Percentiles rank a stretch among this genome's conserved stretches.
These are phyloP conservation scores for Eucalyptus guilfoylei DNA, from an alignment of 345 rosid genomes.

Conservation along the genomic window DNA sequence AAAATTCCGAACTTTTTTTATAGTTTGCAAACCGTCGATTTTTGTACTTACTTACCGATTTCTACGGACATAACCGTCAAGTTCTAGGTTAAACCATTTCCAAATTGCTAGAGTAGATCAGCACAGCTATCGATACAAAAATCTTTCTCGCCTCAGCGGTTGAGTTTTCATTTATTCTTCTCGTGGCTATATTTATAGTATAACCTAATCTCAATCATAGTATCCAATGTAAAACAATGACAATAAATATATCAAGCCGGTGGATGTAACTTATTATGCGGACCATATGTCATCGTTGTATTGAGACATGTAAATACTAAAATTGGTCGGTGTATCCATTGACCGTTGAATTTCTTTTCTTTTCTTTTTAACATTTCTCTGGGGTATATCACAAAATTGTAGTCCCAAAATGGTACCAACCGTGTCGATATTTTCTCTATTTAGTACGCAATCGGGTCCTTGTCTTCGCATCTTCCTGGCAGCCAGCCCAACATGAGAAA, in stretches of 20 bases:
- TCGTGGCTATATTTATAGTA: neutral
- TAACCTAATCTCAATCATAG: neutral
- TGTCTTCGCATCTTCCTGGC: neutral
- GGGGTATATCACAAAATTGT: neutral
- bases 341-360: neutral
- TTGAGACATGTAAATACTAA: neutral
- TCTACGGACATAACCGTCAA: neutral
- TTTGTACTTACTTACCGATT: neutral
- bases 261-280: neutral
- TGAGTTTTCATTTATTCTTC: neutral
- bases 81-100: neutral
- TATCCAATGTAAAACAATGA: neutral
- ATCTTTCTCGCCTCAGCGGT: neutral
- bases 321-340: neutral
- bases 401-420: neutral
- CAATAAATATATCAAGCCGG: neutral
- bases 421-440: neutral
- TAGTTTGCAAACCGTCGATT: neutral
- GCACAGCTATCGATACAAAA: neutral
- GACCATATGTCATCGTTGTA: neutral
- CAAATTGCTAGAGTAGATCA: neutral
- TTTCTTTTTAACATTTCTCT: accelerated
- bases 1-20: neutral
- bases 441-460: neutral
- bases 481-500: neutral